phyloP scores from a whole-genome alignment of 371 early-diverging fungal genomes.

The Enteropsectra breve region DNA sequence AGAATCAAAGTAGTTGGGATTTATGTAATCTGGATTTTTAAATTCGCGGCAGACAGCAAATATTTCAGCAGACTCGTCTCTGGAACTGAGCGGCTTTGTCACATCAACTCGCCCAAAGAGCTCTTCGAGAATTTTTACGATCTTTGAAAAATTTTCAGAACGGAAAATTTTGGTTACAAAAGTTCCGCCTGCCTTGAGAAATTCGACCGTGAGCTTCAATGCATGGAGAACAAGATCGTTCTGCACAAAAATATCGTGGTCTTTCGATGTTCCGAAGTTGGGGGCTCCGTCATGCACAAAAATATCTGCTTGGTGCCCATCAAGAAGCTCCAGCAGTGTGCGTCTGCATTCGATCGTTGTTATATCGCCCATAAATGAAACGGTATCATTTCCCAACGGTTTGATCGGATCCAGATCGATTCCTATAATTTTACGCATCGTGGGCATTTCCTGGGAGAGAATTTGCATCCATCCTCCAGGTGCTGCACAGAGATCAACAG shows the following conservation, averaged over 20 bases:
- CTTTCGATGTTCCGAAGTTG: slow-evolving; percentile 92
- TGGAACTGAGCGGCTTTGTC: slow-evolving; percentile 95
- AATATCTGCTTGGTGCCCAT: slow-evolving; percentile 87
- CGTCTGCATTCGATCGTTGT: slow-evolving; percentile 80
- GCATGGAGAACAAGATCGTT: slow-evolving; percentile 86
- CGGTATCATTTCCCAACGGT: slow-evolving; percentile 78
- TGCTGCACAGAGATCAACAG: slow-evolving; percentile 94
- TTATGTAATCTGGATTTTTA: slow-evolving; percentile 79
- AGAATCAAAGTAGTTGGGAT: slow-evolving; percentile 81
- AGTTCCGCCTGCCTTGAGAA: slow-evolving; percentile 79
- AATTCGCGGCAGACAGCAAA: slow-evolving; percentile 91
- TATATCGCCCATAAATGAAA: slow-evolving; percentile 90
- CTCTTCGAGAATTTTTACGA: slow-evolving; percentile 91
- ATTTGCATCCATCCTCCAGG: slow-evolving; percentile 99
- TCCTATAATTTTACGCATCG: slow-evolving; percentile 63
- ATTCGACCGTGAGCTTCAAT: slow-evolving; percentile 83
- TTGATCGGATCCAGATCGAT: slow-evolving; percentile 93
- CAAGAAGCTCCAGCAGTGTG: slow-evolving; percentile 72
- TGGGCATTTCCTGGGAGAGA: slow-evolving; percentile 62
- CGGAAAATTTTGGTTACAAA: slow-evolving; percentile 98
- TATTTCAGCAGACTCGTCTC: slow-evolving; percentile 98
- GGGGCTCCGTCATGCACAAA: slow-evolving; percentile 98
- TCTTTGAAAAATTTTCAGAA: slow-evolving; percentile 93
- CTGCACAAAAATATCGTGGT: slow-evolving; percentile 92
- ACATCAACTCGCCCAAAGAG: slow-evolving; percentile 90